phyloP scores from a whole-genome alignment of 768 basidiomycete species.

The Suillus variegatus region DNA sequence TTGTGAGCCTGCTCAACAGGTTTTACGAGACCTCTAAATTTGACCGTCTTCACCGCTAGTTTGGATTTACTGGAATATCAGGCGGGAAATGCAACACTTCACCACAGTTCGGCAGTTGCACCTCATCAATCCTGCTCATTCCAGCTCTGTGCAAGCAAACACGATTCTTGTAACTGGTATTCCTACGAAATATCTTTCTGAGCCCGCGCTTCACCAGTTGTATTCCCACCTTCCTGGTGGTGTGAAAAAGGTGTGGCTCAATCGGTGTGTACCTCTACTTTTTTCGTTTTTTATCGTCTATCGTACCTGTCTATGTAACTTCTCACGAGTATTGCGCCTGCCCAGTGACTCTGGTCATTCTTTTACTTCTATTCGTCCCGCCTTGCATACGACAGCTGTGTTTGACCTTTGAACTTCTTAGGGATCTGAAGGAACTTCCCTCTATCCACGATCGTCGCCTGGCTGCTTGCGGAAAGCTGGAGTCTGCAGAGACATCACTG shows the following conservation, averaged over 20 bases:
- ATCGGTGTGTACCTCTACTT: slow-evolving; percentile 50
- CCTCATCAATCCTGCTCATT: slow-evolving; percentile 73
- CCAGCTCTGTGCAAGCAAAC: slow-evolving; percentile 81
- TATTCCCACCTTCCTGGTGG: slow-evolving; percentile 90
- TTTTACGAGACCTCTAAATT: slow-evolving; percentile 1
- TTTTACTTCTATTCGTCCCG: neutral
- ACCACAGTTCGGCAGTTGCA: slow-evolving; percentile 78
- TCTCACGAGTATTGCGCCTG: neutral
- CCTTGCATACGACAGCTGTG: neutral
- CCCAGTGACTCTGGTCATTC: neutral
- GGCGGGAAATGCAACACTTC: slow-evolving; percentile 78
- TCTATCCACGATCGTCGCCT: slow-evolving; percentile 77
- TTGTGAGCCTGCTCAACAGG: slow-evolving; percentile 45
- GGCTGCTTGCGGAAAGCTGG: slow-evolving; percentile 75
- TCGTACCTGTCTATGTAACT: neutral
- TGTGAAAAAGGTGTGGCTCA: slow-evolving; percentile 89
- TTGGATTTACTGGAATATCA: slow-evolving; percentile 87
- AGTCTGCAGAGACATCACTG: slow-evolving; percentile 80
- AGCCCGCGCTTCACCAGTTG: slow-evolving; percentile 61
- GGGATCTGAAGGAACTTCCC: slow-evolving; percentile 86
- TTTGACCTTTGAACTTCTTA: slow-evolving; percentile 24
- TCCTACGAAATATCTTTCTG: slow-evolving; percentile 74
- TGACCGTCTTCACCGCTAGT: slow-evolving; percentile 38
- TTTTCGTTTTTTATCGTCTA: neutral
- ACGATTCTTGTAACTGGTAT: slow-evolving; percentile 92